Conservation (phyloP, 2,329 filamentous ascomycete genomes). For the Aschersonia sp. region DNA sequence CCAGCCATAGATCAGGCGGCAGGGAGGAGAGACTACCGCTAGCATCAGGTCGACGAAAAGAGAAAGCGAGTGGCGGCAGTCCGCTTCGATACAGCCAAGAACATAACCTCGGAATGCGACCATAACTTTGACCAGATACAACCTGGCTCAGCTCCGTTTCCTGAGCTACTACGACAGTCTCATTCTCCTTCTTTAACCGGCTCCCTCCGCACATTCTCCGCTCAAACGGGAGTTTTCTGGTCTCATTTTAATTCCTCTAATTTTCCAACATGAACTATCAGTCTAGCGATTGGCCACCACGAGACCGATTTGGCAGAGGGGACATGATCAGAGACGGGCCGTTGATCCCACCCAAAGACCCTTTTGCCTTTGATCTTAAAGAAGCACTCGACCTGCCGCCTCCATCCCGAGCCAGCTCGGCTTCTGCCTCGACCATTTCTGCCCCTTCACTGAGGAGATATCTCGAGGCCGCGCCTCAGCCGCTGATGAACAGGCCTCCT, state of each 20-base stretch:
- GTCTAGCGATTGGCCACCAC: neutral
- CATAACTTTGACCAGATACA: neutral
- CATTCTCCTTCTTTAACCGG: neutral
- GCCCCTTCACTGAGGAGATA: slow-evolving; percentile 1
- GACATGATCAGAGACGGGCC: slow-evolving; percentile 1
- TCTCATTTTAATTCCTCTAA: neutral
- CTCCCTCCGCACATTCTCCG: neutral
- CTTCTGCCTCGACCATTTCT: slow-evolving; percentile 2
- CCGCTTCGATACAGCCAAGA: neutral
- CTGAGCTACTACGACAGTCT: neutral
- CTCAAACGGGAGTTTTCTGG: neutral
- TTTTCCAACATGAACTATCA: slow-evolving; percentile 3
- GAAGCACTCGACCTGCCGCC: slow-evolving; percentile 4
- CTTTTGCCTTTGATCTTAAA: slow-evolving; percentile 4
- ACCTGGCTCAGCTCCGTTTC: neutral
- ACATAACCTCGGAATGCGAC: neutral
- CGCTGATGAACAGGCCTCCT: too few relatives aligned
- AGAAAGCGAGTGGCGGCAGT: neutral
- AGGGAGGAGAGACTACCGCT: neutral
- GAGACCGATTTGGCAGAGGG: neutral
- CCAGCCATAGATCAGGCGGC: neutral
- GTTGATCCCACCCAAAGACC: slow-evolving; percentile 1
- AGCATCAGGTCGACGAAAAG: too few relatives aligned
- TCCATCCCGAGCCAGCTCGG: slow-evolving; percentile 2
- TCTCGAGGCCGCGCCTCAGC: slow-evolving; percentile 2